A percentile compares a stretch with the other conserved stretches of the same genome.
These are phyloP conservation scores for Solanum bulbocastanum DNA, from an alignment of 257 asterid species.

Conservation along the genomic window DNA sequence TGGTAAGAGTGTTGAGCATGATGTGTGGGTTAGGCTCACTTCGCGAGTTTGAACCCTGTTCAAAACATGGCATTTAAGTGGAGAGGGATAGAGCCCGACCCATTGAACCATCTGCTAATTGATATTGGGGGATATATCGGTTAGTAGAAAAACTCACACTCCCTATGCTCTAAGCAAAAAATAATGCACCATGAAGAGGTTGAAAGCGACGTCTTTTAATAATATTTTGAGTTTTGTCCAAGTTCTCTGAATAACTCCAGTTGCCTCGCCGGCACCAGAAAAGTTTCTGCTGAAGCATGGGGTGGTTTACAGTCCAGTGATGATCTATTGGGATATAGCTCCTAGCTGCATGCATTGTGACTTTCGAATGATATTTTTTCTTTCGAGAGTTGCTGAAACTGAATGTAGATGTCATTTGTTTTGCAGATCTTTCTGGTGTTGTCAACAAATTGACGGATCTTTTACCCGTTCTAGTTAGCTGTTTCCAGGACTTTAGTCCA, in stretches of 20 bases:
- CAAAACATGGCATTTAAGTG: neutral
- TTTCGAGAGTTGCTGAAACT: neutral
- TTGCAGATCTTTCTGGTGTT: conserved; percentile 52
- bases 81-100: neutral
- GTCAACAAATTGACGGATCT: conserved; percentile 49
- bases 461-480: conserved; percentile 57
- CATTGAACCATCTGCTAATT: neutral
- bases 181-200: neutral
- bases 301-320: neutral
- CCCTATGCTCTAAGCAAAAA: neutral
- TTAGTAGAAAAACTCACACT: neutral
- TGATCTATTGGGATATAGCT: neutral
- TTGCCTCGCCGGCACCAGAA: neutral
- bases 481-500: conserved; percentile 58
- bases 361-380: neutral
- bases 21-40: neutral
- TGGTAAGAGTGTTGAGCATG: neutral
- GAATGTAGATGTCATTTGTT: conserved; percentile 1
- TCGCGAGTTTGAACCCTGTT: neutral
- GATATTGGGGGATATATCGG: neutral
- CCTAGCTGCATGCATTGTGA: neutral
- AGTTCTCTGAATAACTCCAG: neutral
- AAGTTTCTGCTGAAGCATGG: neutral
- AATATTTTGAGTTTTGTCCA: neutral
- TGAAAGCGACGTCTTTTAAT: neutral